Evolutionary conservation across 2,329 filamentous ascomycete species (phyloP).

Genomic region (Arthrobotrys pseudoclavata): DNA sequence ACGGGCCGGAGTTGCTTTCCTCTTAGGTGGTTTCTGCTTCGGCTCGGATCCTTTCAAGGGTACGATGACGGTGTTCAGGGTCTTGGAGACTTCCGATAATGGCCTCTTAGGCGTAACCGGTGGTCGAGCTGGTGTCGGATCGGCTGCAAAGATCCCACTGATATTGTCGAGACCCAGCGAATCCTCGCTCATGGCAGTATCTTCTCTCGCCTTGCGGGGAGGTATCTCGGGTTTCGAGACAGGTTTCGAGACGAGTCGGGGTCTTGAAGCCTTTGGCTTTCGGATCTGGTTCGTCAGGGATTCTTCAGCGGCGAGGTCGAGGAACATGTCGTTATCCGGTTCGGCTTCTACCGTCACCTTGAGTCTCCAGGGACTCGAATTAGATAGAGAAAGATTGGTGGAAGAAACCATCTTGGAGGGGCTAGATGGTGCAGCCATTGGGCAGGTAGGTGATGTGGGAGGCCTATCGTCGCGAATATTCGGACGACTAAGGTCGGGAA

Average conservation of each 20-base stretch:
- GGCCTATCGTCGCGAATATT: neutral
- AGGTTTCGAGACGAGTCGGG: conserved; percentile 21
- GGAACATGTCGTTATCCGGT: conserved; percentile 49
- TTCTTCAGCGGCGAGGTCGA: conserved; percentile 50
- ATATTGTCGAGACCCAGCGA: conserved; percentile 52
- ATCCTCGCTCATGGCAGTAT: conserved; percentile 45
- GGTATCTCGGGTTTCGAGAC: conserved; percentile 17
- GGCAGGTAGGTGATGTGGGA: neutral
- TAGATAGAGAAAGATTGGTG: conserved; percentile 54
- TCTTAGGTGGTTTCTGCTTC: conserved; percentile 36
- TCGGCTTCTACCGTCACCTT: conserved; percentile 56
- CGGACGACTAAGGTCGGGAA: too few relatives aligned
- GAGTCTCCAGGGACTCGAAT: conserved; percentile 55
- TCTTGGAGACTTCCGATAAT: conserved; percentile 4
- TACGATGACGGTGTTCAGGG: conserved; percentile 26
- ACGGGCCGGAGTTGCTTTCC: conserved; percentile 51
- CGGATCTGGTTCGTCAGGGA: conserved; percentile 31
- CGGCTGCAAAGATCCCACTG: conserved; percentile 44
- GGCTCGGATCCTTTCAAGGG: conserved; percentile 50
- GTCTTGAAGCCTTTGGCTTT: conserved; percentile 26
- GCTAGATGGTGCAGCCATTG: conserved; percentile 39
- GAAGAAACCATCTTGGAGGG: conserved; percentile 55
- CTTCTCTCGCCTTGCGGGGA: conserved; percentile 27
- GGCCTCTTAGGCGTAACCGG: conserved; percentile 25
- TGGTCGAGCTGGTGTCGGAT: neutral